Evolutionary conservation across 1,284 basidiomycete species (phyloP).

Genomic region (Fomes fomentarius): DNA sequence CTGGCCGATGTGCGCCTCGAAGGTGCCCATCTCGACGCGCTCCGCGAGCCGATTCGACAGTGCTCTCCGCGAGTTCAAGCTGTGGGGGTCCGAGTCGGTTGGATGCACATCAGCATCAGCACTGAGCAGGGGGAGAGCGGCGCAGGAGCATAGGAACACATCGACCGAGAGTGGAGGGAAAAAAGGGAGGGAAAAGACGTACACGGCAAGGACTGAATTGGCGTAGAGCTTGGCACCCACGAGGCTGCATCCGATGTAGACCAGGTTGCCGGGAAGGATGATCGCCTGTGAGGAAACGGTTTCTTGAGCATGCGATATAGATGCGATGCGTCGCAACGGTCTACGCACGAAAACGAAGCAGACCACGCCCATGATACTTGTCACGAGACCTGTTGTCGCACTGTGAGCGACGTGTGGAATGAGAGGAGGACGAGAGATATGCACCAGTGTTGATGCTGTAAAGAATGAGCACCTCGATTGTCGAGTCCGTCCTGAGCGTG

Average conservation of each 20-base stretch:
- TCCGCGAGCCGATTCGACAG: too few relatives aligned
- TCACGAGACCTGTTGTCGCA: not conserved
- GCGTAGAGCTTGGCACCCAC: conserved; percentile 2
- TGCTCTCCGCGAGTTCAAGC: too few relatives aligned
- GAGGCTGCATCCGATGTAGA: conserved; percentile 1
- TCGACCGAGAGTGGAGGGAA: too few relatives aligned
- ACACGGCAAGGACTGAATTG: conserved; percentile 5
- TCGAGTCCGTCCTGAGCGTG: conserved; percentile 1
- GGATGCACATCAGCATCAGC: too few relatives aligned
- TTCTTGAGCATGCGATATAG: too few relatives aligned
- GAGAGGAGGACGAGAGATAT: not conserved
- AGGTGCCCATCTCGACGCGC: too few relatives aligned
- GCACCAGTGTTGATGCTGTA: conserved; percentile 4
- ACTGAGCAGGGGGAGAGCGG: too few relatives aligned
- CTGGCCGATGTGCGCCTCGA: too few relatives aligned
- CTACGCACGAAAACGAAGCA: conserved; percentile 2
- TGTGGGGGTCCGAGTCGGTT: too few relatives aligned
- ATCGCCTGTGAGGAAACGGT: not conserved
- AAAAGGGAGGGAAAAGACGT: not conserved
- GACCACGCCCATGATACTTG: not conserved
- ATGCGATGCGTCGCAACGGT: too few relatives aligned
- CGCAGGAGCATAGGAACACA: too few relatives aligned
- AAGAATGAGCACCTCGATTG: conserved; percentile 1
- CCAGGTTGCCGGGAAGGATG: conserved; percentile 2
- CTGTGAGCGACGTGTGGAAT: too few relatives aligned